These are phyloP conservation scores for Aeschynomene evenia DNA, from an alignment of 306 rosid species.

Conservation along the genomic window DNA sequence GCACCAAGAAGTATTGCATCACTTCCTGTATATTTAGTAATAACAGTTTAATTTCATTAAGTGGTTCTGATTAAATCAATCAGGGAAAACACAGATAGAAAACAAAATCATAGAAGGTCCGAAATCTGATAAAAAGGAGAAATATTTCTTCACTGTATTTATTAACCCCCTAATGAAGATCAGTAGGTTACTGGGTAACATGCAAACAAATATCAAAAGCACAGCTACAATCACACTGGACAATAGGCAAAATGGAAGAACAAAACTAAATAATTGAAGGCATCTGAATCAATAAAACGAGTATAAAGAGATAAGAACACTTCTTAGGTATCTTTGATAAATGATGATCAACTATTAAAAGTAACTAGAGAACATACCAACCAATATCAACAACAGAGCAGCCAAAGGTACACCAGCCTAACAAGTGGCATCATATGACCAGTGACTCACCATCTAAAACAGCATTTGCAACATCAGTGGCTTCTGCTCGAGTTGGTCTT, in stretches of 20 bases:
- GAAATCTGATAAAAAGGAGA: not conserved
- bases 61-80: conserved; percentile 14
- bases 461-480: conserved; percentile 99
- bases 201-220: conserved; percentile 6
- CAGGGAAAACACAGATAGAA: conserved; percentile 5
- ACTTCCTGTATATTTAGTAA: conserved; percentile 68
- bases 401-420: conserved; percentile 5
- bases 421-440: conserved; percentile 17
- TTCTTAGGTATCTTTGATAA: not conserved
- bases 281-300: not conserved
- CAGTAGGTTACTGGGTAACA: not conserved
- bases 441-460: conserved; percentile 82
- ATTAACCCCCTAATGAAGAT: not conserved
- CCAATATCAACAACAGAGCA: not conserved
- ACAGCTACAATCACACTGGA: conserved; percentile 9
- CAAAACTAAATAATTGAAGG: not conserved
- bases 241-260: not conserved
- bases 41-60: conserved; percentile 20
- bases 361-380: not conserved
- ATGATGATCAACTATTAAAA: not conserved
- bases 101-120: not conserved
- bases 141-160: not conserved
- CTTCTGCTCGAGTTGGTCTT: conserved; percentile 99
- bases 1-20: conserved; percentile 99
- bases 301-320: not conserved